Evolutionary conservation across 176 grass and related monocot genomes (phyloP), one percentile per base, ranked within the genome.

Genomic region (Avena insularis): DNA sequence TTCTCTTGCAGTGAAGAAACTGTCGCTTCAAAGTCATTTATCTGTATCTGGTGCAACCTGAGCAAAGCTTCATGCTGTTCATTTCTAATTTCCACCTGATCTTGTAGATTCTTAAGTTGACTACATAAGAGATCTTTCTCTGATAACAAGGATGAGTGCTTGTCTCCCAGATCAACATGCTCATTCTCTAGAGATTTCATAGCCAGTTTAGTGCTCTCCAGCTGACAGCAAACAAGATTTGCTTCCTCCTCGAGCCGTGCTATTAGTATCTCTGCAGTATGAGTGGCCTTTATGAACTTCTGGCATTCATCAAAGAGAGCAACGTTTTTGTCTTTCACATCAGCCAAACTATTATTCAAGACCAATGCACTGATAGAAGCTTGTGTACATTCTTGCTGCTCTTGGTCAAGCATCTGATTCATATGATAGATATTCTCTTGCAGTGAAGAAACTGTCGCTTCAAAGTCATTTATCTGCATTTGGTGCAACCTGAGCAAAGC

Each of bases 331-430:
- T 86, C 90, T 87, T 81, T 50, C 47, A 75, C 82, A 71, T 95
- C 91, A 15, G 60, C 79, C 79, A 92, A 90, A 86, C 83, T 92
- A 63, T 75, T 91, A 48, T 95, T 48, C 64, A 95, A 91, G 50
- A 91, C 77, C 59, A 93, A 90, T 70, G 87, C 87, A 63, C 82
- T 79, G 60, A 93, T 64, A 9, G 83, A 90, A 80, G 67, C 64
- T 88, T 68, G 49, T 8, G 78, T 70, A 27, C 74, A 79, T 77
- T 89, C 88, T 53, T 87, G 82, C 73, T 86, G 84, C 87, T 91
- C 77, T 17, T 88, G 80, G 73, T 91, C 85, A 59, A 95, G 77
- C 29, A 88, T 75, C 50, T 79, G 82, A 59, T 91, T 49, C 78
- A 78, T 88, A 66, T 79, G 43, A 47, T 47, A 38, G 63, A 82